Percentiles rank a stretch among this genome's conserved stretches.
Evolutionary conservation across 805 yeast genomes (phyloP).

Genomic region (Debaryomyces maramus): DNA sequence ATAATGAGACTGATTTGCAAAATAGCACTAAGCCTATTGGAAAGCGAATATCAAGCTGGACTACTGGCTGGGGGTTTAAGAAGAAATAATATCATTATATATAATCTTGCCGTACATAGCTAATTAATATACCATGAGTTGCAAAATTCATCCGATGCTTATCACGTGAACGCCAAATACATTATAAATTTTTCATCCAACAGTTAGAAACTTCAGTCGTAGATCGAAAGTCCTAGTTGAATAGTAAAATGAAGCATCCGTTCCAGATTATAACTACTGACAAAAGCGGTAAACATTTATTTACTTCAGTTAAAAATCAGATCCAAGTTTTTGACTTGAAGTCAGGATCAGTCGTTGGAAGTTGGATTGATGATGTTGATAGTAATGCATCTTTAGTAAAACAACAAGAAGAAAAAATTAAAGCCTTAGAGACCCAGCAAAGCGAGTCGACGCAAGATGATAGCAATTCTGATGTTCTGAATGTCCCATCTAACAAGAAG

Average conservation of each 20-base stretch:
- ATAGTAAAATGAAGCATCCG: conserved; percentile 60
- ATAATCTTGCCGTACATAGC: no score
- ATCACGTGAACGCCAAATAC: no score
- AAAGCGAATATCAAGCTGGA: conserved; percentile 11
- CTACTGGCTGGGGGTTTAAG: conserved; percentile 9
- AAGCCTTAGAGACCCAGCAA: conserved; percentile 24
- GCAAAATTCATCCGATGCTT: no score
- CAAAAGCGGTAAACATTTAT: conserved; percentile 47
- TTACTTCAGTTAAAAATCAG: conserved; percentile 57
- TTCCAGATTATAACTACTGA: conserved; percentile 57
- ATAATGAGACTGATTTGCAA: background rate
- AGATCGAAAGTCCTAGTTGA: background rate
- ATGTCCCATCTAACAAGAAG: conserved; percentile 17
- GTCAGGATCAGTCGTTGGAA: conserved; percentile 47
- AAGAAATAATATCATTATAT: conserved; percentile 3
- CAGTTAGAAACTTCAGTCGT: no score
- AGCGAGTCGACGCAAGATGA: conserved; percentile 23
- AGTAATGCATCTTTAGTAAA: conserved; percentile 45
- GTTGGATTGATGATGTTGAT: conserved; percentile 64
- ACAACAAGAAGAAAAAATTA: conserved; percentile 45
- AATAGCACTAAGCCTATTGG: background rate
- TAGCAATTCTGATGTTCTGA: conserved; percentile 16
- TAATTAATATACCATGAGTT: no score
- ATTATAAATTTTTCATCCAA: no score
- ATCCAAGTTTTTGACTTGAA: conserved; percentile 51